Evolutionary conservation across 169 alveolate species (phyloP), one percentile per base, ranked within the genome.

Genomic region (Theileria sp.): DNA sequence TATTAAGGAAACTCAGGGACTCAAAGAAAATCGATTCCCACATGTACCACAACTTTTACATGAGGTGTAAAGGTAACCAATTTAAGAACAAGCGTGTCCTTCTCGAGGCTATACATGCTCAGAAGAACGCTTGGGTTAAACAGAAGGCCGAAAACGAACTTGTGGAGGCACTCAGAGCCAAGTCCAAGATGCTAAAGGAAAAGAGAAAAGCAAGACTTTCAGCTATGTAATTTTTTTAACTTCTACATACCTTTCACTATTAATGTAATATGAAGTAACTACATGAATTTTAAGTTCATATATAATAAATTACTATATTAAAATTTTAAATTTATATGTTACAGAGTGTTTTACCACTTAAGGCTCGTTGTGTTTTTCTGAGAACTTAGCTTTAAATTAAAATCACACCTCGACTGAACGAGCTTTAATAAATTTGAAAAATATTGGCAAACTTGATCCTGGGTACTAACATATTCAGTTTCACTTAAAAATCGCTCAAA

Each of bases 11-110:
- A 93, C 96, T 96, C 81, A 95, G 99, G 86, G 99, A 95, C 80
- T 81, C 96, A 65, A 96, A 95, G 93, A 96, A 97, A 88, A 96
- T 98, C 69, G 98, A 97, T 93, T 94, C 94, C 86, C 97, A 95
- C 90, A 93, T 96, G 95, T 98, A 97, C 96, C 99, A 98, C 92
- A 94, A 96, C 86, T 97, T 97, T 94, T 98, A 98, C 95, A 78
- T 96, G 92, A 95, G 94, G 36, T 94, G 98, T 86, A 98, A 98
- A 95, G 99, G 99, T 93, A 97, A 97, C 94, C 97, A 94, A 87
- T 98, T 94, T 96, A 97, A 96, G 94, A 97, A 97, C 94, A 98
- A 98, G 96, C 94, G 97, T 62, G 99, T 97, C 76, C 91, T 98
- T 79, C 93, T 97, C 78, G 99, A 98, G 86, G 98, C 99, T 58